Evolutionary conservation across 129 eudicot genomes (phyloP).

Genomic region (Erigeron canadensis): DNA sequence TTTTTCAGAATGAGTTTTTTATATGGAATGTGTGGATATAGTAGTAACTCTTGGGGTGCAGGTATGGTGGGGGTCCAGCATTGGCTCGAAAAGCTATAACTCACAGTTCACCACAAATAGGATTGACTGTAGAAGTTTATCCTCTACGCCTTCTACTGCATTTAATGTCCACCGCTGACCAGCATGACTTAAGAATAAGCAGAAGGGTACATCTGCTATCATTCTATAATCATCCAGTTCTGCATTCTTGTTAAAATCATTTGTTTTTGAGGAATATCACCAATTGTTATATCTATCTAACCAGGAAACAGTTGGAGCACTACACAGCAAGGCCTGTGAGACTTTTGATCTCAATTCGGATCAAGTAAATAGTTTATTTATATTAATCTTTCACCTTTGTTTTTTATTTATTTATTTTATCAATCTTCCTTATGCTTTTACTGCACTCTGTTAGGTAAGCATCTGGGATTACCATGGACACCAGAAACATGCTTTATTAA

Average conservation of each 20-base stretch:
- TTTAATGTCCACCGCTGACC: constrained; percentile 65
- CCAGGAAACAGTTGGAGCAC: constrained; percentile 86
- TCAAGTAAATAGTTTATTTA: constrained; percentile 58
- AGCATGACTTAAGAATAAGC: constrained; percentile 64
- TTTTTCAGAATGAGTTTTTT: neutral
- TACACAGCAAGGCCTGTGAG: constrained; percentile 77
- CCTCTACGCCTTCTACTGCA: constrained; percentile 80
- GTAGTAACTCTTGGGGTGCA: constrained; percentile 35
- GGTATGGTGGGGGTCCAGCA: constrained; percentile 98
- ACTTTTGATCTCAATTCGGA: constrained; percentile 61
- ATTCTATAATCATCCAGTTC: neutral
- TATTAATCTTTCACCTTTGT: constrained; percentile 13
- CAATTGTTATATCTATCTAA: constrained; percentile 14
- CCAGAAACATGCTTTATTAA: constrained; percentile 75
- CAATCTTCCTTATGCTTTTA: neutral
- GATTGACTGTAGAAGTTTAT: constrained; percentile 87
- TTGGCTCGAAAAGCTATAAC: constrained; percentile 76
- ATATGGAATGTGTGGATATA: neutral
- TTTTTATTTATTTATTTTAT: constrained; percentile 1
- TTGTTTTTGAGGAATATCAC: neutral
- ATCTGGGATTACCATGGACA: constrained; percentile 80
- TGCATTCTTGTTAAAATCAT: neutral
- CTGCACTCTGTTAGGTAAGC: constrained; percentile 44
- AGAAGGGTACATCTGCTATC: constrained; percentile 57
- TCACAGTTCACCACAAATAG: constrained; percentile 79